Evolutionary conservation across 192 early-diverging fungal genomes (phyloP).

Genomic region (Coemansia sp.): DNA sequence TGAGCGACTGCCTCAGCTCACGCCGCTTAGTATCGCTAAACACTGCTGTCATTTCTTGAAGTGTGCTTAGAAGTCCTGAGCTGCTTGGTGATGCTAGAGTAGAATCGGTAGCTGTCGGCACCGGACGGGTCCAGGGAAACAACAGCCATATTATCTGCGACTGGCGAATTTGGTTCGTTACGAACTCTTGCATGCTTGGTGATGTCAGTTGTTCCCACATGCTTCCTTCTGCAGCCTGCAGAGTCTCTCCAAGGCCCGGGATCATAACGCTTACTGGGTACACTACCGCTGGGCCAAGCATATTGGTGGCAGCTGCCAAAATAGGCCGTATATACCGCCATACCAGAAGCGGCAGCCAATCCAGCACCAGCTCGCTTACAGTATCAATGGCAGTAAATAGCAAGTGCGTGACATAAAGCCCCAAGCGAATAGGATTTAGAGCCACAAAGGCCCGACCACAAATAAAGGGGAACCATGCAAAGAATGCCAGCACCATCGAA

Average conservation of each 20-base stretch:
- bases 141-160: constrained; percentile 30
- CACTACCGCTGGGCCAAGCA: constrained; percentile 11
- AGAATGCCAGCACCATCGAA: constrained; percentile 63
- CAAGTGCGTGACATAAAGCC: constrained; percentile 71
- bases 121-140: constrained; percentile 28
- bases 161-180: constrained; percentile 21
- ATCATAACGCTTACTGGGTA: background rate
- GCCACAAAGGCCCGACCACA: constrained; percentile 28
- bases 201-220: constrained; percentile 30
- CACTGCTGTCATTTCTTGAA: background rate
- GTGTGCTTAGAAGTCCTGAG: background rate
- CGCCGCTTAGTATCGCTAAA: constrained; percentile 4
- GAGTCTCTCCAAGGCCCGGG: constrained; percentile 13
- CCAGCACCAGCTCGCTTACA: constrained; percentile 24
- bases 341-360: constrained; percentile 5
- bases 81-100: background rate
- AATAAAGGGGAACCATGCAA: constrained; percentile 73
- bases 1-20: constrained; percentile 3
- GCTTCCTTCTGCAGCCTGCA: constrained; percentile 7
- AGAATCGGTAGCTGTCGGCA: constrained; percentile 7
- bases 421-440: constrained; percentile 41
- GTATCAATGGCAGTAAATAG: constrained; percentile 52
- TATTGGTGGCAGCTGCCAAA: constrained; percentile 5
- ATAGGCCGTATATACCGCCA: constrained; percentile 15
- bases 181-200: constrained; percentile 6